These are phyloP conservation scores for Alternaria angustiovoidea DNA, from an alignment of 2,329 filamentous ascomycete species.

Conservation along the genomic window DNA sequence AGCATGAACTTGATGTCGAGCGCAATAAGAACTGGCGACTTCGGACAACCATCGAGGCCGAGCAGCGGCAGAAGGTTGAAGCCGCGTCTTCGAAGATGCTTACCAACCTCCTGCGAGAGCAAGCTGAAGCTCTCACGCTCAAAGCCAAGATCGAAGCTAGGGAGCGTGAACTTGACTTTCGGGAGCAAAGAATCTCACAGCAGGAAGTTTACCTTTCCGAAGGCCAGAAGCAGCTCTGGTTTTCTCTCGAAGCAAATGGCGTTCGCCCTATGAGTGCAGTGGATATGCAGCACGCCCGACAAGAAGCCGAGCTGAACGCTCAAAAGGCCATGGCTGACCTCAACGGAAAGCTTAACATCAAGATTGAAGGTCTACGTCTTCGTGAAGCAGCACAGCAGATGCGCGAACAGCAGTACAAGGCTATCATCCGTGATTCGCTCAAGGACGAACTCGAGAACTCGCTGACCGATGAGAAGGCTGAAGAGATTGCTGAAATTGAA, in stretches of 20 bases:
- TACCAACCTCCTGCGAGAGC: slow-evolving; percentile 23
- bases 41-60: slow-evolving; percentile 14
- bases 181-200: slow-evolving; percentile 24
- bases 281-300: slow-evolving; percentile 13
- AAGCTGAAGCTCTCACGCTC: slow-evolving; percentile 16
- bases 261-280: slow-evolving; percentile 15
- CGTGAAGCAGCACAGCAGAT: slow-evolving; percentile 23
- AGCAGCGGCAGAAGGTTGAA: slow-evolving; percentile 16
- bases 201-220: slow-evolving; percentile 28
- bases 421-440: slow-evolving; percentile 8
- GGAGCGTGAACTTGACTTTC: slow-evolving; percentile 18
- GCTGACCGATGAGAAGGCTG: neutral
- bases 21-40: slow-evolving; percentile 20
- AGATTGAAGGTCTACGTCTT: slow-evolving; percentile 16
- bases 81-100: slow-evolving; percentile 21
- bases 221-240: slow-evolving; percentile 33
- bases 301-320: slow-evolving; percentile 13
- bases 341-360: slow-evolving; percentile 12
- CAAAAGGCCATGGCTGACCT: slow-evolving; percentile 7
- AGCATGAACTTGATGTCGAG: slow-evolving; percentile 24
- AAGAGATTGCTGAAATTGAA: slow-evolving; percentile 9
- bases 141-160: slow-evolving; percentile 19
- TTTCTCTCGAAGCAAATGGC: slow-evolving; percentile 18
- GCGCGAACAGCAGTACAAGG: slow-evolving; percentile 33
- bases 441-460: slow-evolving; percentile 13